Conservation (phyloP, 768 basidiomycete species). For the Boletus rufocinnamomeus region DNA sequence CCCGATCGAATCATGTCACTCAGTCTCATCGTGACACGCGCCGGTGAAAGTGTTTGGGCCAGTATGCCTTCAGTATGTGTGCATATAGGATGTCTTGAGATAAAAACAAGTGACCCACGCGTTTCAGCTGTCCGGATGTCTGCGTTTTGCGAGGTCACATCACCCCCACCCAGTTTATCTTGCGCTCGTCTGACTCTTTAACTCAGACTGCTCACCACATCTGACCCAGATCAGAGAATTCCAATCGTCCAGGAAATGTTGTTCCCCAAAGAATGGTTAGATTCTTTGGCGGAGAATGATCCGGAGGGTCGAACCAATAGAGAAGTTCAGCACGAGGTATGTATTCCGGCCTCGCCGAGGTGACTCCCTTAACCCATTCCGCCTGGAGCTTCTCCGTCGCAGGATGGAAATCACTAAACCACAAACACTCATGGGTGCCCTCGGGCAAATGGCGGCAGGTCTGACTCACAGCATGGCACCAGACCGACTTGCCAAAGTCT, state of each 20-base stretch:
- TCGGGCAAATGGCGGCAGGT: slow-evolving; percentile 74
- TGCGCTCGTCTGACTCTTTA: slow-evolving; percentile 8
- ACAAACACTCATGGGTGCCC: slow-evolving; percentile 58
- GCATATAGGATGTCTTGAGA: neutral
- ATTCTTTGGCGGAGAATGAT: slow-evolving; percentile 52
- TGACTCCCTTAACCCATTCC: neutral
- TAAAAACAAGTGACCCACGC: neutral
- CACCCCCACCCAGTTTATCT: neutral
- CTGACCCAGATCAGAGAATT: slow-evolving; percentile 49
- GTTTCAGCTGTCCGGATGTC: slow-evolving; percentile 43
- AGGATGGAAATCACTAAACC: slow-evolving; percentile 55
- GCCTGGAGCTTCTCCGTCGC: slow-evolving; percentile 44
- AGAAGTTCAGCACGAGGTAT: slow-evolving; percentile 58
- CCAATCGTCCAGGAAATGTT: slow-evolving; percentile 56
- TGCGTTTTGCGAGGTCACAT: slow-evolving; percentile 38
- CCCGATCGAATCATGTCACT: slow-evolving; percentile 69
- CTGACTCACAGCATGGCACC: slow-evolving; percentile 61
- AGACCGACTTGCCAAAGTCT: slow-evolving; percentile 49
- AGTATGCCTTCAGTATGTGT: slow-evolving; percentile 65
- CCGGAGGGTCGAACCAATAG: slow-evolving; percentile 61
- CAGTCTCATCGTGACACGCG: slow-evolving; percentile 66
- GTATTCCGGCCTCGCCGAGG: slow-evolving; percentile 5
- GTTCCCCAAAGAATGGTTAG: slow-evolving; percentile 64
- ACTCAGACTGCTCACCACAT: slow-evolving; percentile 37
- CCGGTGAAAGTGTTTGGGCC: slow-evolving; percentile 56